Conservation (phyloP, 148 eudicot genomes). For the Rhododendron griersonianum region DNA sequence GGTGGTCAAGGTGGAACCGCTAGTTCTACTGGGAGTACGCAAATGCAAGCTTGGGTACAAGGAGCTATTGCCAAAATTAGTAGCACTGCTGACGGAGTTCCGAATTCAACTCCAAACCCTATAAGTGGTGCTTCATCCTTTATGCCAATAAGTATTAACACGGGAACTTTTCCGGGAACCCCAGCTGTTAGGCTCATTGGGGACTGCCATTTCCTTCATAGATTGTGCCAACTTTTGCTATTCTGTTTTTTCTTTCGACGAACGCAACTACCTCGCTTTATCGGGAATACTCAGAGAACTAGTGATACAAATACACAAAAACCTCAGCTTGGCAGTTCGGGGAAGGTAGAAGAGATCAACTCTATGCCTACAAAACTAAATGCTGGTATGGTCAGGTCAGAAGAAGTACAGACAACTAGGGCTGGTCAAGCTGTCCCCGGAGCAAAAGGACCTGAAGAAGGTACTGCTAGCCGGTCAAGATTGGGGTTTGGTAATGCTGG, state of each 20-base stretch:
- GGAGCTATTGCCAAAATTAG: conserved; percentile 99
- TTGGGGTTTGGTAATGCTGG: conserved; percentile 98
- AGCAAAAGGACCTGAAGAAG: conserved; percentile 78
- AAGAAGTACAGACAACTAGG: conserved; percentile 48
- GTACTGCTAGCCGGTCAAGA: conserved; percentile 58
- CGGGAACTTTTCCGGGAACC: conserved; percentile 98
- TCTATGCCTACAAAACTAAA: conserved; percentile 43
- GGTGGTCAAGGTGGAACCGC: conserved; percentile 79
- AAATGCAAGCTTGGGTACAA: conserved; percentile 99
- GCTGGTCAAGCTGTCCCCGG: conserved; percentile 51
- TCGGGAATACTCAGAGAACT: conserved; percentile 62
- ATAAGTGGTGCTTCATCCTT: conserved; percentile 67
- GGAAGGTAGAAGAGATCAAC: conserved; percentile 72
- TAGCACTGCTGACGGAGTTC: conserved; percentile 72
- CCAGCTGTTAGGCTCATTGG: conserved; percentile 99
- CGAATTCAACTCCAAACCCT: conserved; percentile 68
- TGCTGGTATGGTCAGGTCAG: conserved; percentile 37
- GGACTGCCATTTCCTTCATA: conserved; percentile 91
- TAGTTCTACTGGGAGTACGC: conserved; percentile 86
- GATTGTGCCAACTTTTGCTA: conserved; percentile 90
- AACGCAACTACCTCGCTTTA: conserved; percentile 62
- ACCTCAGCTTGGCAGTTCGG: conserved; percentile 51
- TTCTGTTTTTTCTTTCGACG: conserved; percentile 92
- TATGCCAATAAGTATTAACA: conserved; percentile 96
- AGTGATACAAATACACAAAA: conserved; percentile 57